Evolutionary conservation across 805 yeast genomes (phyloP).

Genomic region (Metschnikowia lachancei): DNA sequence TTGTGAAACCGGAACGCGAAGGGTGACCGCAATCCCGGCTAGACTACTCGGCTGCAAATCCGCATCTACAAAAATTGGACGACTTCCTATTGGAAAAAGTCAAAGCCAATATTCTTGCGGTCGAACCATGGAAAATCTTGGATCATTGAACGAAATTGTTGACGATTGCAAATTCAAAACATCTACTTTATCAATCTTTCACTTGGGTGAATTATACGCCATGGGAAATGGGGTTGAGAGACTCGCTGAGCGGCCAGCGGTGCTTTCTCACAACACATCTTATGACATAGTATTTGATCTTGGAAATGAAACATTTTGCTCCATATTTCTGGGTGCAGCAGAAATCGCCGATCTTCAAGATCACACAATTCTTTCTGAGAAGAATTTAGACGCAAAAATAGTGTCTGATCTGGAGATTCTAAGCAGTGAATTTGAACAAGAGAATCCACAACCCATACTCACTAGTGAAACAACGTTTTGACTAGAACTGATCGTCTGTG

Average conservation of each 20-base stretch:
- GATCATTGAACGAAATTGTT: conserved; percentile 20
- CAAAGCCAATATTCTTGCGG: not conserved
- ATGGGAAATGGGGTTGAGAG: conserved; percentile 6
- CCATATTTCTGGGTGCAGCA: conserved; percentile 15
- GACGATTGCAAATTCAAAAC: conserved; percentile 20
- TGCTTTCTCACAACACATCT: conserved; percentile 1
- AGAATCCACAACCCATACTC: conserved; percentile 11
- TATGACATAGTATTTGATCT: conserved; percentile 14
- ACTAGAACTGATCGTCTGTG: not conserved
- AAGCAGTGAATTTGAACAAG: conserved; percentile 19
- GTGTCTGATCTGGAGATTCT: conserved; percentile 17
- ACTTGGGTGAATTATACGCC: conserved; percentile 12
- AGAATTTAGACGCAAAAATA: conserved; percentile 7
- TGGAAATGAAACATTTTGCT: conserved; percentile 16
- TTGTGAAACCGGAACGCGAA: not conserved
- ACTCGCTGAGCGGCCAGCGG: conserved; percentile 6
- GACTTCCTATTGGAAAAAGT: not conserved
- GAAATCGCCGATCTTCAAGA: not conserved
- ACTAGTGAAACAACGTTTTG: conserved; percentile 3
- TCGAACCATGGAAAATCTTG: conserved; percentile 23
- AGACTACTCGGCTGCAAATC: not conserved
- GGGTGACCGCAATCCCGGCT: not conserved
- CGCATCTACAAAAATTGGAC: not conserved
- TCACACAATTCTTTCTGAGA: not conserved
- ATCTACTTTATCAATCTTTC: conserved; percentile 17